Evolutionary conservation across 345 rosid species (phyloP), one percentile per base, ranked within the genome.

Genomic region (Hypericum perforatum): DNA sequence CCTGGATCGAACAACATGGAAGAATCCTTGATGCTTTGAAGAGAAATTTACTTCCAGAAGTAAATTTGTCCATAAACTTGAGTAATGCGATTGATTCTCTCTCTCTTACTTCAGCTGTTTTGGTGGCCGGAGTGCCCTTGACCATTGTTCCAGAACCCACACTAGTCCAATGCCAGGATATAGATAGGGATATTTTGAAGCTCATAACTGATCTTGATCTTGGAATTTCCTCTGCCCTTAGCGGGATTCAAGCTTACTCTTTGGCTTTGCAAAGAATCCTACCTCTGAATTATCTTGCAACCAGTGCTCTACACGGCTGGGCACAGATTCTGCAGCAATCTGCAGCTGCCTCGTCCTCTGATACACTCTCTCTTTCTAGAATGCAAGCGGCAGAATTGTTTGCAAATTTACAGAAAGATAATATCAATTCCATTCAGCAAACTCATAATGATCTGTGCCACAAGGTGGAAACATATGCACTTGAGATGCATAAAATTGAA

Each of bases 61-160:
- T 78, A 43, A 75, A 70, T 67, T 56, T 68, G 54, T 65, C 69
- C 71, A 53, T 69, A 44, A 74, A 70, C 54, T 63, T 85, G 65
- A 68, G 67, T 51, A 73, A 66, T 56, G 67, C 64, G 58, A 54
- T 64, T 43, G 84, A 79, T 68, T 69, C 82, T 53, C 46, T 85
- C 54, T 82, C 92, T 59, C 85, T 89, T 72, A 78, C 74, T 56
- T 81, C 92, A 37, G 97, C 95, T 58, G 95, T 85, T 67, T 61
- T 76, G 45, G 82, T 66, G 53, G 87, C 92, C 50, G 89, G 89
- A 41, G 79, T 89, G 60, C 97, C 89, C 54, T 70, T 85, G 67
- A 77, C 92, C 63, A 72, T 89, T 14, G 95, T 89, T 70, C 95
- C 97, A 58, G 97, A 89, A 76, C 95, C 97, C 51, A 85, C 95